Conservation (phyloP, 257 asterid genomes). For the Cynanchum wilfordii region DNA sequence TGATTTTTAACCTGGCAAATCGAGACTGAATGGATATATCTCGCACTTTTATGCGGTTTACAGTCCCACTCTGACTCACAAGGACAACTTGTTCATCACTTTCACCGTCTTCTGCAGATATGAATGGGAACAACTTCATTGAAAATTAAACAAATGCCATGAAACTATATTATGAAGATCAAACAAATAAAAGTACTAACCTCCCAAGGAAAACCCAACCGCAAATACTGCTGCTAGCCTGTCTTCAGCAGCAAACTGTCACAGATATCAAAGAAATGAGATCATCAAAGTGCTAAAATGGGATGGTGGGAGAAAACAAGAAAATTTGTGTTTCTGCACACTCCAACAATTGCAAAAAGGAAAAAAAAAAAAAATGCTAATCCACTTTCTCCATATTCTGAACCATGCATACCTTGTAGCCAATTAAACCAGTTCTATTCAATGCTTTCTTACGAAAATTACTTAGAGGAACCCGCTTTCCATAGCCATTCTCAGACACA, state of each 20-base stretch:
- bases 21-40: slow-evolving; percentile 95
- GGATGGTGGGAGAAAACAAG: background rate
- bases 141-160: slow-evolving; percentile 7
- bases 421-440: slow-evolving; percentile 78
- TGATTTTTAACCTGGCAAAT: slow-evolving; percentile 61
- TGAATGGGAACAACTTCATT: slow-evolving; percentile 6
- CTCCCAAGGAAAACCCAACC: slow-evolving; percentile 86
- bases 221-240: slow-evolving; percentile 83
- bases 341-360: background rate
- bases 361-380: too few species aligned
- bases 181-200: slow-evolving; percentile 25
- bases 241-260: slow-evolving; percentile 76
- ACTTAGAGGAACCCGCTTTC: slow-evolving; percentile 91
- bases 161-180: background rate
- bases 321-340: background rate
- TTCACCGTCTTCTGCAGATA: slow-evolving; percentile 76
- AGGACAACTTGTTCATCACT: slow-evolving; percentile 95
- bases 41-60: slow-evolving; percentile 89
- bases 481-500: slow-evolving; percentile 79
- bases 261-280: background rate
- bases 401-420: slow-evolving; percentile 62
- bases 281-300: background rate
- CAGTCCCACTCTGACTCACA: slow-evolving; percentile 98
- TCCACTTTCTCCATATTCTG: background rate
- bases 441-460: slow-evolving; percentile 64